Evolutionary conservation across 768 basidiomycete species (phyloP).

Genomic region (Stropharia rugosoannulata): DNA sequence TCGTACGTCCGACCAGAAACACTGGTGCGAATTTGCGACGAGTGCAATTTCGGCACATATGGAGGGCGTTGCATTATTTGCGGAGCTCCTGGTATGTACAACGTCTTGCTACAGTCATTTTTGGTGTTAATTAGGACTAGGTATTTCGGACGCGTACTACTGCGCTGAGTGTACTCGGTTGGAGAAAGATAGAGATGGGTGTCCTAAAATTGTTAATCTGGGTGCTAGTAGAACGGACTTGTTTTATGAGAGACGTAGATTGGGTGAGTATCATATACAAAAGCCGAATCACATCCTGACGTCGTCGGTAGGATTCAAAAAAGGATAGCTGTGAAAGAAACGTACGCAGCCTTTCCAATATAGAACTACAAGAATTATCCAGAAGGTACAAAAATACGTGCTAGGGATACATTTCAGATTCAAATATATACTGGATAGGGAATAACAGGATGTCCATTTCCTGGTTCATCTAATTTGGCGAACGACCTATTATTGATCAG

Average conservation of each 20-base stretch:
- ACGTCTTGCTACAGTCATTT: neutral
- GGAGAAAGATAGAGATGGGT: constrained; percentile 97
- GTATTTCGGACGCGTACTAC: constrained; percentile 98
- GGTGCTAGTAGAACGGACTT: constrained; percentile 91
- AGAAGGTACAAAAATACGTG: constrained; percentile 7
- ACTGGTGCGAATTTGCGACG: constrained; percentile 96
- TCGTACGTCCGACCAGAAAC: constrained; percentile 99
- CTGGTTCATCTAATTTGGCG: constrained; percentile 57
- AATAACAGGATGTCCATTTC: constrained; percentile 56
- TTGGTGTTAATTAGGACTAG: constrained; percentile 37
- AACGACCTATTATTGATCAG: constrained; percentile 42
- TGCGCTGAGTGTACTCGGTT: constrained; percentile 96
- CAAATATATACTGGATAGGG: constrained; percentile 59
- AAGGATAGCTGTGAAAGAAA: constrained; percentile 35
- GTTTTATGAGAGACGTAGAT: constrained; percentile 86
- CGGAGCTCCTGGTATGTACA: constrained; percentile 78
- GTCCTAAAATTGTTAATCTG: constrained; percentile 97
- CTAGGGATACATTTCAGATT: constrained; percentile 15
- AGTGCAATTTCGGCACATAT: constrained; percentile 99
- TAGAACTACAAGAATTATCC: neutral
- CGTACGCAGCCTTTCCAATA: neutral
- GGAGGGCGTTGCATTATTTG: constrained; percentile 98
- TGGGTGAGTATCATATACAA: constrained; percentile 49
- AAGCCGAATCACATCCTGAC: neutral
- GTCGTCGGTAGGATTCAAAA: constrained; percentile 61